Evolutionary conservation across 176 grass and related monocot species (phyloP), one percentile per base, ranked within the genome.

Genomic region (Zoysia pacifica): DNA sequence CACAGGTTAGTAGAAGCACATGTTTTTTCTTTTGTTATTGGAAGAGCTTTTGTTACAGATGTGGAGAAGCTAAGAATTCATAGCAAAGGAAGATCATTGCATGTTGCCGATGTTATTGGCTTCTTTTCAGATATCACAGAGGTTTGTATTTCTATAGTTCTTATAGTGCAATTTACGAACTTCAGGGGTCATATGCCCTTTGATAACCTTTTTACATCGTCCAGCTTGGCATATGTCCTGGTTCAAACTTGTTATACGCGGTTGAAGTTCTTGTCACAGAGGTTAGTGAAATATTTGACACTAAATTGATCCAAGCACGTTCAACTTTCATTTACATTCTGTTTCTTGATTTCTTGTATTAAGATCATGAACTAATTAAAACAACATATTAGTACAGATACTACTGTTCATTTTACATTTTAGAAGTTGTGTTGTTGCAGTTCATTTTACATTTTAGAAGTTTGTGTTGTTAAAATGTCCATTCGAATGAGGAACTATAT

Each of bases 11-110:
- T 99, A 67, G 97, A 99, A 89, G 91, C 81, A 90, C 97, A 99
- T 76, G 86, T 99, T 84, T 99, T 99, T 86, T 94, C 88, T 99
- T 99, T 99, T 89, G 97, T 99, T 93, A 91, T 99, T 84, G 97
- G 97, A 83, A 93, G 97, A 72, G 97, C 97, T 69, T 99, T 99
- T 88, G 92, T 95, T 77, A 92, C 93, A 41, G 97, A 99, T 86
- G 90, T 99, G 80, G 92, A 96, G 60, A 99, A 99, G 86, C 86
- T 99, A 77, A 93, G 90, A 87, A 94, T 90, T 69, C 86, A 99
- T 75, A 89, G 86, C 82, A 96, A 96, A 74, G 91, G 83, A 87
- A 93, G 87, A 91, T 87, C 88, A 79, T 85, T 99, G 80, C 74
- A 19, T 78, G 93, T 96, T 82, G 62, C 77, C 84, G 91, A 91